Base-by-base conservation (phyloP, 2,329 filamentous ascomycete genomes). In the Botrytis fabae region DNA sequence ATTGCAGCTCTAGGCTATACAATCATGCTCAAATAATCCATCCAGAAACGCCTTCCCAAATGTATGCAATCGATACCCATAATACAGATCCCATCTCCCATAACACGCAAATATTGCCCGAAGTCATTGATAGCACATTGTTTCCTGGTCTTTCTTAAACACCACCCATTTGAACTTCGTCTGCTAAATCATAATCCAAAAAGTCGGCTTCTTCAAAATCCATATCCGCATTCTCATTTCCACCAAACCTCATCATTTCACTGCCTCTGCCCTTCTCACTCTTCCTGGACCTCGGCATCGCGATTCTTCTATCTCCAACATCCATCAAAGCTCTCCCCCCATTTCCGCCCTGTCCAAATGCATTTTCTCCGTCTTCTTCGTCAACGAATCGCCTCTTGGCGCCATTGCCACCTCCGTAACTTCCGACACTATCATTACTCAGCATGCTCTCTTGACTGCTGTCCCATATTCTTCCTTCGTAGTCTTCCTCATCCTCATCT, bases 181-280 rank as follows among this genome's bases (percentile, higher is more conserved):
- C 35, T 54, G 71, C 69, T 25, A 76, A 54, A 12, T 72, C 74
- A 76, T 81, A 84, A 72, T 89, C 88, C 70, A 91, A 80, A 74
- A 94, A 94, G 0, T 87, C 85, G 0, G 91, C 91, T 73, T 94
- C 92, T 73, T 87, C 90, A 80, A 93, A 93, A 79, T 93, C 76
- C 40, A 80, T 80, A 38, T 66, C 69, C 75, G 82, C 81, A 75
- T 87, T 88, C 78, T 88, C 86, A 78, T 88, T 85, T 4, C 76
- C 77, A 14, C 38, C 38, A 40, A 71, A 20, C 32, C 61, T 57
- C 80, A 71, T 40, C 3, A 73, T 74, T 80, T 73, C 40, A 38
- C 69, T 44, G 61, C 64, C 73, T 25, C 72, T 22, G 65, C 73
- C 73, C 77, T 81, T 82, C 69, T 64, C 73, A 44, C 14, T 38